Evolutionary conservation across 306 rosid genomes (phyloP), one percentile per base, ranked within the genome.

Genomic region (Cercis canadensis): DNA sequence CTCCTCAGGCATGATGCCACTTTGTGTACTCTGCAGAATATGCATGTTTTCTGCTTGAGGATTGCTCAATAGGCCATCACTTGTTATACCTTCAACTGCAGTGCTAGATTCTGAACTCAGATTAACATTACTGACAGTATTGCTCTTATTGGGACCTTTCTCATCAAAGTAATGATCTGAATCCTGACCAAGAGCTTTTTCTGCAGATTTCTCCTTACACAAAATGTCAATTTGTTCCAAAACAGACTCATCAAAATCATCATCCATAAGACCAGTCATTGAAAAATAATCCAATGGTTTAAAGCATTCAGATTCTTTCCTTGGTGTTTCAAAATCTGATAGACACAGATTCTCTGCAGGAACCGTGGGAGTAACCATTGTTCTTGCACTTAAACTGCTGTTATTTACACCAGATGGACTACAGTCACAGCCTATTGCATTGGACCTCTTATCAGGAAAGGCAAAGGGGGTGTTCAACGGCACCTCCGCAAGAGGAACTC

Each of bases 221-320:
- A 93, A 59, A 37, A 80, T 72, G 64, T 90, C 97, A 55, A 93
- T 93, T 67, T 85, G 85, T 55, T 84, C 89, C 39, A 90, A 81
- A 75, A 82, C 8, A 6, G 88, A 77, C 47, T 87, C 94, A 72
- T 93, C 94, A 31, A 93, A 84, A 59, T 88, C 92, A 65, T 79
- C 94, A 39, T 81, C 89, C 0, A 85, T 57, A 70, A 79, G 40
- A 5, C 86, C 73, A n/a, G 75, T 33, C 13, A 39, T 55, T 0
- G 64, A 70, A 66, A 85, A 80, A 33, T 77, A 84, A 70, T 67
- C 81, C 54, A 67, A 33, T 34, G 65, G 24, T 64, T 53, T 65
- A 59, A 66, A 69, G 75, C 57, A 62, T 11, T 45, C 77, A 5
- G 78, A 49, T 17, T 44, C 83, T 75, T 75, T 81, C 74, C 75